phyloP scores from a whole-genome alignment of 2,329 filamentous ascomycete genomes.

The Tolypocladium album region DNA sequence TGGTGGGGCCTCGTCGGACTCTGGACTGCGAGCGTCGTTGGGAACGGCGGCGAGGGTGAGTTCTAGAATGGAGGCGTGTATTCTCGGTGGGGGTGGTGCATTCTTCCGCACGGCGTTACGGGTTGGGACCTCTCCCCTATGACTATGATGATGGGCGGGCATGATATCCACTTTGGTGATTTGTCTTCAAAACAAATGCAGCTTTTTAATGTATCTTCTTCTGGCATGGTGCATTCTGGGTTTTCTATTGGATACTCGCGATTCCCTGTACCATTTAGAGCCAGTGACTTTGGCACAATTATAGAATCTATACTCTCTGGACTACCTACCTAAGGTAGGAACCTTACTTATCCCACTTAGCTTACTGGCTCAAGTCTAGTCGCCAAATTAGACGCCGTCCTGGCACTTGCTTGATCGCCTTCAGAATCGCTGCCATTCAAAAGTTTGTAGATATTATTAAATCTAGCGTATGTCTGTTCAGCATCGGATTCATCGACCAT shows the following conservation, averaged over 20 bases:
- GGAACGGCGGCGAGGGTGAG: conserved; percentile 49
- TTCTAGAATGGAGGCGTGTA: conserved; percentile 28
- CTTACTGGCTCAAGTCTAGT: too few relatives aligned
- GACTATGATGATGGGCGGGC: conserved; percentile 25
- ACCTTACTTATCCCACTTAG: too few relatives aligned
- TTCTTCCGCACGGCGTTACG: conserved; percentile 22
- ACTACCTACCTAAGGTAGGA: too few relatives aligned
- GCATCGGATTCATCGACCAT: neutral
- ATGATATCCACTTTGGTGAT: conserved; percentile 14
- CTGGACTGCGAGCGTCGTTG: conserved; percentile 58
- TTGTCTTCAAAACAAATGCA: neutral
- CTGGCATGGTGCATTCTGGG: too few relatives aligned
- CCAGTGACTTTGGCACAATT: neutral
- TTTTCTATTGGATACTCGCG: too few relatives aligned
- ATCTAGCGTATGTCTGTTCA: neutral
- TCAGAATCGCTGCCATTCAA: neutral
- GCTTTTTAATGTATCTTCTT: neutral
- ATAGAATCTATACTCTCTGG: too few relatives aligned
- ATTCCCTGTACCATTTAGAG: neutral
- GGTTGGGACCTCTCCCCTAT: conserved; percentile 24
- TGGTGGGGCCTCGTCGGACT: conserved; percentile 69
- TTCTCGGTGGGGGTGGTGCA: conserved; percentile 11
- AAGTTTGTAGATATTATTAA: neutral
- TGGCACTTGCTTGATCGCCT: neutral
- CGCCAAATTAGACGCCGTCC: neutral